Evolutionary conservation across 2,329 filamentous ascomycete species (phyloP).

Genomic region (Talaromyces pinophilus): DNA sequence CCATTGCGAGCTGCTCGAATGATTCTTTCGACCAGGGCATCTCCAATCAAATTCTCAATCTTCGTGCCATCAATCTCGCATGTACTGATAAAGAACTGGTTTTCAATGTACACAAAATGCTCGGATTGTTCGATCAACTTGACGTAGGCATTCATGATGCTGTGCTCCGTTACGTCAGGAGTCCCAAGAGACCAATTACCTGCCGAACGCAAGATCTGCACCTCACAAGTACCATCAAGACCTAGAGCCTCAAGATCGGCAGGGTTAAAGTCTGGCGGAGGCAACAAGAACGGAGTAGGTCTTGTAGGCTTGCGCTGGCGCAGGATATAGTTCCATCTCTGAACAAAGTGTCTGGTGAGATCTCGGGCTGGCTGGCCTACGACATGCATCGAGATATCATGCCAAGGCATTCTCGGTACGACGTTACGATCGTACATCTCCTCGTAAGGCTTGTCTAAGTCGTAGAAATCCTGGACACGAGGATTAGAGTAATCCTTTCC

Average conservation of each 20-base stretch:
- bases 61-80: slow-evolving; percentile 83
- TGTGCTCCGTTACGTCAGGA: slow-evolving; percentile 79
- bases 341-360: slow-evolving; percentile 91
- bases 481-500: slow-evolving; percentile 99
- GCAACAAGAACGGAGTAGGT: slow-evolving; percentile 88
- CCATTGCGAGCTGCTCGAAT: slow-evolving; percentile 78
- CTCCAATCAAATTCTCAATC: slow-evolving; percentile 90
- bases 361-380: slow-evolving; percentile 94
- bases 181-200: slow-evolving; percentile 90
- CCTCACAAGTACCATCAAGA: slow-evolving; percentile 89
- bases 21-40: slow-evolving; percentile 90
- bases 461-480: slow-evolving; percentile 91
- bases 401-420: slow-evolving; percentile 95
- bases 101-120: slow-evolving; percentile 98
- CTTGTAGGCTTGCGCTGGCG: slow-evolving; percentile 90
- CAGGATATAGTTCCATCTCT: slow-evolving; percentile 96
- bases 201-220: slow-evolving; percentile 91
- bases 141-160: slow-evolving; percentile 93
- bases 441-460: slow-evolving; percentile 89
- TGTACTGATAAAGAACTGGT: slow-evolving; percentile 96
- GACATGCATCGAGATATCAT: slow-evolving; percentile 96
- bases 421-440: slow-evolving; percentile 96
- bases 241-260: slow-evolving; percentile 85
- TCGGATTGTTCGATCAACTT: slow-evolving; percentile 94
- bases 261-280: slow-evolving; percentile 85